Conservation (phyloP, 2,329 filamentous ascomycete genomes). For the Zalaria obscura region DNA sequence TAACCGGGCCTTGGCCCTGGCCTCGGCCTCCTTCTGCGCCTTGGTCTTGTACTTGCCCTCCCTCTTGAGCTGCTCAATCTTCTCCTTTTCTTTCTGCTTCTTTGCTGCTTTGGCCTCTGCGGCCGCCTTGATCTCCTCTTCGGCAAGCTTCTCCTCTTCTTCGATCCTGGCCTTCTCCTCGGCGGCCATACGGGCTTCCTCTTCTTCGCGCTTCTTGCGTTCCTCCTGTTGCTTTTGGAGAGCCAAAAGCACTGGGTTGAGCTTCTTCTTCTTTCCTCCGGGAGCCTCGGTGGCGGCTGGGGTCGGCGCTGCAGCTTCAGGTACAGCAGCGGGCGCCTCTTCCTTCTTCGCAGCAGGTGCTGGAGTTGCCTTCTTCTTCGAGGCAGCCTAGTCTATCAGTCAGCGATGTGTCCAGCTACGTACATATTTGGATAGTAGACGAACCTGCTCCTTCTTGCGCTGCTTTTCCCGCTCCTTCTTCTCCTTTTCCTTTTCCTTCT, state of each 20-base stretch:
- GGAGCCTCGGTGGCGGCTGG: slow-evolving; percentile 26
- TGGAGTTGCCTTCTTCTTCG: slow-evolving; percentile 61
- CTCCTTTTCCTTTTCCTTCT: slow-evolving; percentile 95
- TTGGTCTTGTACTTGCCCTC: slow-evolving; percentile 79
- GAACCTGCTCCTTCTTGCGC: slow-evolving; percentile 91
- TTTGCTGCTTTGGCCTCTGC: slow-evolving; percentile 63
- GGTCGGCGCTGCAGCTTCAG: slow-evolving; percentile 39
- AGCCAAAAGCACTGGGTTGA: slow-evolving; percentile 57
- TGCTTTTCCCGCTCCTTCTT: slow-evolving; percentile 99
- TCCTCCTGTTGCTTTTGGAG: slow-evolving; percentile 77
- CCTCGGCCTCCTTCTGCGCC: slow-evolving; percentile 71
- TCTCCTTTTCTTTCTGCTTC: slow-evolving; percentile 79
- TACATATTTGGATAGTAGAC: slow-evolving; percentile 10
- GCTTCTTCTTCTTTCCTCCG: slow-evolving; percentile 75
- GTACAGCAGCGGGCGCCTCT: slow-evolving; percentile 1
- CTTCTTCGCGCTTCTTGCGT: slow-evolving; percentile 50
- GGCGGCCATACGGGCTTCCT: slow-evolving; percentile 40
- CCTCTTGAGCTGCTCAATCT: slow-evolving; percentile 74
- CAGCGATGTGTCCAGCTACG: not conserved
- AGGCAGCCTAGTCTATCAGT: slow-evolving; percentile 40
- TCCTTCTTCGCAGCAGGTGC: slow-evolving; percentile 39
- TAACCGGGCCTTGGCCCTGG: slow-evolving; percentile 61
- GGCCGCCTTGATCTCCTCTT: slow-evolving; percentile 56
- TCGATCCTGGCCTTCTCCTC: slow-evolving; percentile 53
- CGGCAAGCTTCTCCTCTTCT: slow-evolving; percentile 48